Percentiles rank a stretch among this genome's conserved stretches.
phyloP scores from a whole-genome alignment of 495 filamentous ascomycete genomes.

The Friedmanniomyces endolithicus region DNA sequence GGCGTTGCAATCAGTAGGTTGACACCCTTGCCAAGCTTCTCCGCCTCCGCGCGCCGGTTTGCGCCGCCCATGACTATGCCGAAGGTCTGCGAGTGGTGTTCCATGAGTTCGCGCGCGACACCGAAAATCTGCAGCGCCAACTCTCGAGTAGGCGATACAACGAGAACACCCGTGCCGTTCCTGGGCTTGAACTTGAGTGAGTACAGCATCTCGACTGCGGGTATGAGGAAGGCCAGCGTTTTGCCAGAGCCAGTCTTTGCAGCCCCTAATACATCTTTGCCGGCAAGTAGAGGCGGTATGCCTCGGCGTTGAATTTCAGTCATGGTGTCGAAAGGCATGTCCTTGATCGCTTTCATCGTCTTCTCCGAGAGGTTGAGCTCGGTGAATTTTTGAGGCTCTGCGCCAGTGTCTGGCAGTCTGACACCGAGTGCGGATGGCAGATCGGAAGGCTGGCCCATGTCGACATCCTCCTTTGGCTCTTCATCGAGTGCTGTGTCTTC shows the following conservation, averaged over 20 bases:
- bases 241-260: slow-evolving; percentile 97
- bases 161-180: slow-evolving; percentile 72
- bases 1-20: slow-evolving; percentile 92
- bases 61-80: slow-evolving; percentile 95
- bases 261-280: slow-evolving; percentile 86
- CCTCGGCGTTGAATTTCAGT: slow-evolving; percentile 86
- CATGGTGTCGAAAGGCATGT: slow-evolving; percentile 87
- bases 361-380: slow-evolving; percentile 78
- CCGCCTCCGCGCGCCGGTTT: slow-evolving; percentile 79
- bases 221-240: slow-evolving; percentile 88
- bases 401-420: slow-evolving; percentile 43
- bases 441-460: slow-evolving; percentile 26
- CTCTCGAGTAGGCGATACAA: slow-evolving; percentile 81
- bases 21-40: slow-evolving; percentile 87
- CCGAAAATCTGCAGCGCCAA: slow-evolving; percentile 93
- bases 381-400: slow-evolving; percentile 50
- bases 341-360: slow-evolving; percentile 71
- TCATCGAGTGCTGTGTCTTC: slow-evolving; percentile 10
- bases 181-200: slow-evolving; percentile 78
- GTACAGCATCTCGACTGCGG: slow-evolving; percentile 86
- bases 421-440: slow-evolving; percentile 42
- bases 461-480: slow-evolving; percentile 3
- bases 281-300: slow-evolving; percentile 78
- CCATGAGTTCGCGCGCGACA: slow-evolving; percentile 84
- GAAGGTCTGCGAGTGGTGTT: slow-evolving; percentile 77